Conservation (phyloP, 768 basidiomycete genomes). For the Boletus tomentosulus region DNA sequence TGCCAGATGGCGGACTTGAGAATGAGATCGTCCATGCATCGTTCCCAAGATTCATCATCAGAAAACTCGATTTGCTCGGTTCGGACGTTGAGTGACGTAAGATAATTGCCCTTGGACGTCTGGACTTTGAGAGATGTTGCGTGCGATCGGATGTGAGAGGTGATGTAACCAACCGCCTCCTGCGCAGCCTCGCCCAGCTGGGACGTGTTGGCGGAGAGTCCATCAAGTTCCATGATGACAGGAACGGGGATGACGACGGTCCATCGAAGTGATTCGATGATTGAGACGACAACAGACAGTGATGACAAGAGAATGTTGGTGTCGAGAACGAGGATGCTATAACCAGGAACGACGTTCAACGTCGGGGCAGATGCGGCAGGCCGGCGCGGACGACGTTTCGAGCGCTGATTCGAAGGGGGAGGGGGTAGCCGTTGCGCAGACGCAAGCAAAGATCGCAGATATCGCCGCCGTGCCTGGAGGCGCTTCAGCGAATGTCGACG, state of each 20-base stretch:
- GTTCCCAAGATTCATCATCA: slow-evolving; percentile 45
- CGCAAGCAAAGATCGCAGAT: slow-evolving; percentile 67
- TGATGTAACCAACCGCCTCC: slow-evolving; percentile 70
- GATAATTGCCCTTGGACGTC: slow-evolving; percentile 92
- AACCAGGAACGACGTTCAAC: slow-evolving; percentile 71
- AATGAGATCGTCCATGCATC: slow-evolving; percentile 94
- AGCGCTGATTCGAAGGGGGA: slow-evolving; percentile 24
- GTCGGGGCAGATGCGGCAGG: slow-evolving; percentile 34
- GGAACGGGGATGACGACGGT: slow-evolving; percentile 89
- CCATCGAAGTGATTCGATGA: slow-evolving; percentile 81
- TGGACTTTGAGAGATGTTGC: slow-evolving; percentile 83
- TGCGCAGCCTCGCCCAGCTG: slow-evolving; percentile 73
- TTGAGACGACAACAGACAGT: slow-evolving; percentile 60
- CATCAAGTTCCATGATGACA: slow-evolving; percentile 95
- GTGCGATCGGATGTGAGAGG: slow-evolving; percentile 70
- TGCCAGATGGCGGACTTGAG: slow-evolving; percentile 93
- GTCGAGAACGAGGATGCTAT: slow-evolving; percentile 87
- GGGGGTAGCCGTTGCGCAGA: slow-evolving; percentile 33
- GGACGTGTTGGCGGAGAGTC: slow-evolving; percentile 62
- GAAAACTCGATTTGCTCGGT: slow-evolving; percentile 80
- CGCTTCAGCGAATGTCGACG: slow-evolving; percentile 5
- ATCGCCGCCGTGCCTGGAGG: slow-evolving; percentile 64
- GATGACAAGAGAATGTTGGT: slow-evolving; percentile 93
- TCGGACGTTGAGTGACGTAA: slow-evolving; percentile 75
- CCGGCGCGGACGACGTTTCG: slow-evolving; percentile 27